A percentile compares a stretch with the other conserved stretches of the same genome.
phyloP scores from a whole-genome alignment of 1,139 yeast genomes.

The Martiniozyma asiatica region DNA sequence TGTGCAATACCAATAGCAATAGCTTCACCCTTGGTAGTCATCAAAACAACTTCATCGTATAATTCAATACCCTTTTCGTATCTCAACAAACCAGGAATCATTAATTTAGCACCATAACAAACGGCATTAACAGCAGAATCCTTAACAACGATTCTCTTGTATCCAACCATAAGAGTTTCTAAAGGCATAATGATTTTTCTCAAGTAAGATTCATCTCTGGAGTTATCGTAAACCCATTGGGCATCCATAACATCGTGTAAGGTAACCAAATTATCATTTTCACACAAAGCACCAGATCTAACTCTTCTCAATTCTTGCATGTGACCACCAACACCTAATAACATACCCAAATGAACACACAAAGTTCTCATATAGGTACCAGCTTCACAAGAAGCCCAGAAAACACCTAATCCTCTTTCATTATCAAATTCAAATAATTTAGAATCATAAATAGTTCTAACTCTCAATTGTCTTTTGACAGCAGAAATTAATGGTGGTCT shows the following conservation, averaged over 20 bases:
- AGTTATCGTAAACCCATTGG: slow-evolving; percentile 94
- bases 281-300: slow-evolving; percentile 91
- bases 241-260: slow-evolving; percentile 96
- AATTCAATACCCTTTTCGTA: slow-evolving; percentile 97
- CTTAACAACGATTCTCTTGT: slow-evolving; percentile 94
- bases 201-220: slow-evolving; percentile 90
- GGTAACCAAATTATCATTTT: slow-evolving; percentile 85
- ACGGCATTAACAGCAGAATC: slow-evolving; percentile 98
- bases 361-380: slow-evolving; percentile 99
- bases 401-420: slow-evolving; percentile 92
- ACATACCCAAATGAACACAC: slow-evolving; percentile 97
- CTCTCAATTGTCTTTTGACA: slow-evolving; percentile 97
- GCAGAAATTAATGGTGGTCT: slow-evolving; percentile 99
- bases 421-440: slow-evolving; percentile 92
- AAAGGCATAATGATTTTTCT: slow-evolving; percentile 92
- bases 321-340: slow-evolving; percentile 97
- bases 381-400: slow-evolving; percentile 99
- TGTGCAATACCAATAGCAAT: slow-evolving; percentile 98
- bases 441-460: slow-evolving; percentile 94
- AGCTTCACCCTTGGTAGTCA: slow-evolving; percentile 99
- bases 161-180: slow-evolving; percentile 85
- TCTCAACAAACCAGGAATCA: slow-evolving; percentile 97
- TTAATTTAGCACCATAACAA: slow-evolving; percentile 96
- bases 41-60: slow-evolving; percentile 93
- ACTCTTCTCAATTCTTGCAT: slow-evolving; percentile 99